Evolutionary conservation across 768 basidiomycete genomes (phyloP), one percentile per base, ranked within the genome.

Genomic region (Lanmaoa pseudosensibilis): DNA sequence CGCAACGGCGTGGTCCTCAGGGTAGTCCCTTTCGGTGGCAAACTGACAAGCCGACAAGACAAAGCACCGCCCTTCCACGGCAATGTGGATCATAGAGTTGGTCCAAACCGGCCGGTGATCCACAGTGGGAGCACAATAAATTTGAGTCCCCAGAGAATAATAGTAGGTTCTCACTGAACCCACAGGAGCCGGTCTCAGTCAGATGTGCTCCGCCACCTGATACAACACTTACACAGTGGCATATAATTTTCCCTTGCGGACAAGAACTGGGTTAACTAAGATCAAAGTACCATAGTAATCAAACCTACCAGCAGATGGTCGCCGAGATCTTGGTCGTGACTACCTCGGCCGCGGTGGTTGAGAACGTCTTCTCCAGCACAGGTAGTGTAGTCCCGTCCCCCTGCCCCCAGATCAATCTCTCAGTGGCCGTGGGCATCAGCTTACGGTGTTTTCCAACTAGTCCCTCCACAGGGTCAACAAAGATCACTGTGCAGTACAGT

Each of bases 161-260:
- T 85, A 85, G 65, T 78, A 77, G 3, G 80, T 76, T 40, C 85
- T 77, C 56, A 87, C 84, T 85, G 32, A n/a, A 37, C 30, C 32
- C 15, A n/a, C 16, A 34, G 13, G 12, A 25, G 41, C 54, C 38
- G 41, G 41, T 33, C 27, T 52, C 49, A 30, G 50, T 61, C 52
- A 55, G 45, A 40, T 4, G 6, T 25, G 19, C 27, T 25, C n/a
- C 30, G 11, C 32, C 5, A 3, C 16, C 34, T 33, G 19, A 38
- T 27, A n/a, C 46, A 1, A 33, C 40, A 72, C 82, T 46, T 55
- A 84, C 82, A 65, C 53, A 86, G 64, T 19, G 86, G 86, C 84
- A 86, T 85, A 57, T 85, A 85, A 63, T 87, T 86, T 58, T 87
- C 86, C 86, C 85, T 86, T 49, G 50, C 12, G n/a, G n/a, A 43